These are phyloP conservation scores for Trichaptum fuscoviolaceum DNA, from an alignment of 768 basidiomycete species.

Conservation along the genomic window DNA sequence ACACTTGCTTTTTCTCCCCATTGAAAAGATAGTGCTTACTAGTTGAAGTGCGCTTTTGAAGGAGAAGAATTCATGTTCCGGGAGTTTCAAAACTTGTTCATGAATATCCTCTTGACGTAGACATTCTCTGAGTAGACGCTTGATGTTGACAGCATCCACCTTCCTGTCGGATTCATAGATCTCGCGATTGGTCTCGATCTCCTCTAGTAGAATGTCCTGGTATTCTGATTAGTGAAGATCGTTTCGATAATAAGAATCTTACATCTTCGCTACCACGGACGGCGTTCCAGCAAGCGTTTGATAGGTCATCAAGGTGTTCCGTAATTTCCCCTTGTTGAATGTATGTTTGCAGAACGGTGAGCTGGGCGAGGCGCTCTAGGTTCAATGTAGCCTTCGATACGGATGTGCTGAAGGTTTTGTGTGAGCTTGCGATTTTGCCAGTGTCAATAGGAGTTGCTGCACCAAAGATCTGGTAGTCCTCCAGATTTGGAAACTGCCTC, in stretches of 20 bases:
- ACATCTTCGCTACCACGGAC: neutral
- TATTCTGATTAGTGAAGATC: neutral
- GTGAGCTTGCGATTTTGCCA: neutral
- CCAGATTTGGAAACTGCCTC: neutral
- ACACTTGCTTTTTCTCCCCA: neutral
- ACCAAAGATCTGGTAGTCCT: neutral
- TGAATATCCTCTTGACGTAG: neutral
- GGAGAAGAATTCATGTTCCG: neutral
- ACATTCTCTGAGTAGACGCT: neutral
- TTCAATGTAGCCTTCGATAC: neutral
- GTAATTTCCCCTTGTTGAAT: slow-evolving; percentile 1
- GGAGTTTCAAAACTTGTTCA: neutral
- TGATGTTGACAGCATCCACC: neutral
- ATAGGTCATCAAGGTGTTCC: neutral
- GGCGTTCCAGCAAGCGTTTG: neutral
- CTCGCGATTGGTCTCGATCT: neutral
- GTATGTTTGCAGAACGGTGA: neutral
- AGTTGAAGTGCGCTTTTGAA: slow-evolving; percentile 1
- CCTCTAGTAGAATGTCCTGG: neutral
- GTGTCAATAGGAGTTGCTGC: neutral
- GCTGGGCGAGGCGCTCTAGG: neutral
- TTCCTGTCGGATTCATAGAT: slow-evolving; percentile 1
- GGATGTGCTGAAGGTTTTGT: neutral
- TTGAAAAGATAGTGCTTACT: neutral
- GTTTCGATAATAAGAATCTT: neutral